Base-by-base conservation (phyloP, 805 yeast genomes). In the Sungouiozyma ichnusensis region DNA sequence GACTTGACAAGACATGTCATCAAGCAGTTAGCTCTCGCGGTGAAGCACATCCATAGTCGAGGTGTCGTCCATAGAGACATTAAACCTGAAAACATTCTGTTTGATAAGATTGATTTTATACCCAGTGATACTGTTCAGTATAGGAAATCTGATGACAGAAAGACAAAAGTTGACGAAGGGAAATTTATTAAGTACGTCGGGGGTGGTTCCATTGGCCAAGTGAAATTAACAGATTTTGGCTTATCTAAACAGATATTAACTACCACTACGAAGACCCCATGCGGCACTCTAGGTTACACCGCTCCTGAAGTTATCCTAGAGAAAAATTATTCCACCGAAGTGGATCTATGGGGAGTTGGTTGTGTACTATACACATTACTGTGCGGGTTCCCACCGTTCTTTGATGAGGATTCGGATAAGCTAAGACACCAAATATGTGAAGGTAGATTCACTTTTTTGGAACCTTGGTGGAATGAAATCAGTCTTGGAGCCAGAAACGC, bases 271-370 rank as follows among this genome's bases (percentile, higher is more conserved):
- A 85, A 85, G 70, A 90, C 97, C 1, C 98, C 98, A 0, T 92
- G 97, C 64, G 98, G 98, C 35, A 90, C 98, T 1, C 94, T 90
- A 16, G 96, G 97, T 3, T 90, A 90, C 57, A 86, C 97, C 3
- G 97, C 97, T 0, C 97, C 98, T 0, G 98, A 90, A 62, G 86
- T 90, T 54, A 96, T 90, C 38, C 77, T 81, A 48, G 96, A 88
- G 59, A 90, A 86, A 64, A 71, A 79, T 37, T 90, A 90, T 57
- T 82, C 94, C 2, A 85, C 83, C 63, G 82, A 86, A 47, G 97
- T 90, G 34, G 98, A 90, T 61, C 84, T 90, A 88, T 90, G 98
- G 98, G 96, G 96, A 1, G 68, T 90, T 42, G 98, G 98, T 0
- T 90, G 98, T 65, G 95, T 90, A 0, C 67, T 90, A 40, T 92